phyloP scores from a whole-genome alignment of 2,329 filamentous ascomycete species.

The Colletotrichum higginsianum region DNA sequence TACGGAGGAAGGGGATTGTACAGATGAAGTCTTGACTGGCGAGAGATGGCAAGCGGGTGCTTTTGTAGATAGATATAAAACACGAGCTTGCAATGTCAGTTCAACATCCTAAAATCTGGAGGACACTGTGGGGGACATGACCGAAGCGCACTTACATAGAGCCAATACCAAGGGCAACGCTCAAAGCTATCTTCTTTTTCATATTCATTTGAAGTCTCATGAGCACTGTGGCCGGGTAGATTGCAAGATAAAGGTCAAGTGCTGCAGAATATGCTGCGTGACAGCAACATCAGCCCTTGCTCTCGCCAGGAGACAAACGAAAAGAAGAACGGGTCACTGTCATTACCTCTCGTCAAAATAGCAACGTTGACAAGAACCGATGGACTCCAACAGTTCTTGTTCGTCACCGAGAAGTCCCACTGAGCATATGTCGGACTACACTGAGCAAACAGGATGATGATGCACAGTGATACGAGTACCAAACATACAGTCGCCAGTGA shows the following conservation, averaged over 20 bases:
- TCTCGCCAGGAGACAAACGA: not conserved
- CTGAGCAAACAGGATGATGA: conserved; percentile 45
- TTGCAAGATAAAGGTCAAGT: conserved; percentile 48
- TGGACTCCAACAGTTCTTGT: conserved; percentile 23
- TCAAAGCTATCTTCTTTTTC: conserved; percentile 47
- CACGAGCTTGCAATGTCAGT: not conserved
- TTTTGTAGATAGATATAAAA: conserved; percentile 25
- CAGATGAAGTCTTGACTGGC: conserved; percentile 25
- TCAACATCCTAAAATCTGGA: too few relatives aligned
- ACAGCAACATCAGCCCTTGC: not conserved
- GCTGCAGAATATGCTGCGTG: conserved; percentile 6
- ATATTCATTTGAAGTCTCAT: conserved; percentile 45
- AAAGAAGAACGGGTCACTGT: too few relatives aligned
- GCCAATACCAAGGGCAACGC: conserved; percentile 45
- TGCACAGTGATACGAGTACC: too few relatives aligned
- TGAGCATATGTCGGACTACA: conserved; percentile 46
- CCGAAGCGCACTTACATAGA: conserved; percentile 2
- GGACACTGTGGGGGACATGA: too few relatives aligned
- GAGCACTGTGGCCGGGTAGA: conserved; percentile 46
- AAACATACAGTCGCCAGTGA: too few relatives aligned
- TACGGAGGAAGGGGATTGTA: not conserved
- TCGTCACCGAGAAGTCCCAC: conserved; percentile 43
- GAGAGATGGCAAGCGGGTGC: conserved; percentile 17
- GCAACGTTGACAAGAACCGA: conserved; percentile 12
- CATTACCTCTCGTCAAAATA: conserved; percentile 12